Conservation (phyloP, 2,329 filamentous ascomycete genomes). For the Drechmeria coniospora region DNA sequence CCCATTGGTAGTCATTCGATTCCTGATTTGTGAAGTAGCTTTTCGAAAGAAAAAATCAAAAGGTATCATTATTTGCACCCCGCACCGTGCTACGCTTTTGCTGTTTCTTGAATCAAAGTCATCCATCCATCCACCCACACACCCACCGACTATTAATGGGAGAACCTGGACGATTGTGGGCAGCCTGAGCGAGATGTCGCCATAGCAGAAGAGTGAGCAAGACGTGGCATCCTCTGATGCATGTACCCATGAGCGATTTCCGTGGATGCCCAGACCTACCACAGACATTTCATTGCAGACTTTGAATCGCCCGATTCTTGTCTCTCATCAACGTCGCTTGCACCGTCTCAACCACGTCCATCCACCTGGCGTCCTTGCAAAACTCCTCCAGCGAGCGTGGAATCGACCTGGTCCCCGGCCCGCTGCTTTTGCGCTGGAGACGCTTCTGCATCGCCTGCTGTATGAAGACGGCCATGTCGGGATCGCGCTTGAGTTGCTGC, state of each 20-base stretch:
- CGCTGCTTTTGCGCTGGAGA: constrained; percentile 5
- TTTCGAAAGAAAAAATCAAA: no score
- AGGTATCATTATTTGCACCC: no score
- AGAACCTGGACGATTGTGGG: no score
- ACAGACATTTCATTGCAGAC: constrained; percentile 7
- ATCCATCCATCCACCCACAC: no score
- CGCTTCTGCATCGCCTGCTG: constrained; percentile 16
- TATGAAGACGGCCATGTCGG: constrained; percentile 16
- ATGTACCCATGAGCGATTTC: no score
- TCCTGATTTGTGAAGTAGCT: background rate
- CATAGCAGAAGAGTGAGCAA: no score
- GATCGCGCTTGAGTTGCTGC: constrained; percentile 20
- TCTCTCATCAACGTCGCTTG: constrained; percentile 15
- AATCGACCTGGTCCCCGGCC: constrained; percentile 2
- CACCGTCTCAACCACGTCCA: constrained; percentile 17
- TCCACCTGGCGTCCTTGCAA: constrained; percentile 16
- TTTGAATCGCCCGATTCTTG: constrained; percentile 7
- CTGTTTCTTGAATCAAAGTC: no score
- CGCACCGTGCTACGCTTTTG: no score
- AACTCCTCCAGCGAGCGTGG: constrained; percentile 17
- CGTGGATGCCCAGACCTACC: no score
- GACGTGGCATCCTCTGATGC: no score
- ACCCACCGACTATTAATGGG: no score
- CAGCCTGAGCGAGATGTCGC: no score
- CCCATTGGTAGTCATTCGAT: background rate